Percentiles rank a stretch among this genome's conserved stretches.
Evolutionary conservation across 2,329 filamentous ascomycete species (phyloP).

Genomic region (Clathrospora elynae): DNA sequence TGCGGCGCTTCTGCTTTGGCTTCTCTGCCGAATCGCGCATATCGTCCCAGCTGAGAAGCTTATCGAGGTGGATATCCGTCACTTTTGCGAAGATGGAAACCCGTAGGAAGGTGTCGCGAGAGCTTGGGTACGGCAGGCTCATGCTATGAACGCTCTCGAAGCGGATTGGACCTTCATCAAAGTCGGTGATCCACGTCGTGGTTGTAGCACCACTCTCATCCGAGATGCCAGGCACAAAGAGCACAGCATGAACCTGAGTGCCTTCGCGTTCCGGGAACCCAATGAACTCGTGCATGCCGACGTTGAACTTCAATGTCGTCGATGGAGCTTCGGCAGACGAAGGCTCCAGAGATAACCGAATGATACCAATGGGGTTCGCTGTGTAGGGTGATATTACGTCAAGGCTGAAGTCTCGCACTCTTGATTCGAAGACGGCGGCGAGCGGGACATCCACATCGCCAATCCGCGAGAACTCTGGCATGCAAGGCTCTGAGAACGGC

Average conservation of each 20-base stretch:
- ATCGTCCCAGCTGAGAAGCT: slow-evolving; percentile 97
- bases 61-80: slow-evolving; percentile 92
- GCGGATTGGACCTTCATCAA: slow-evolving; percentile 87
- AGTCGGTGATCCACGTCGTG: slow-evolving; percentile 90
- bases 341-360: slow-evolving; percentile 88
- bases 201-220: slow-evolving; percentile 87
- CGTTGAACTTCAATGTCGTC: slow-evolving; percentile 95
- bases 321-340: slow-evolving; percentile 91
- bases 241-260: slow-evolving; percentile 90
- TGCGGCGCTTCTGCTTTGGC: slow-evolving; percentile 63
- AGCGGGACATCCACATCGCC: slow-evolving; percentile 93
- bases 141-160: slow-evolving; percentile 99
- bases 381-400: slow-evolving; percentile 94
- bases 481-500: slow-evolving; percentile 87
- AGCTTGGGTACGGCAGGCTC: slow-evolving; percentile 82
- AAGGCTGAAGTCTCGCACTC: slow-evolving; percentile 90
- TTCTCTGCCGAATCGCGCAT: slow-evolving; percentile 77
- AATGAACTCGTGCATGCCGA: slow-evolving; percentile 94
- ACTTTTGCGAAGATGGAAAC: slow-evolving; percentile 92
- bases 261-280: slow-evolving; percentile 96
- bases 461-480: slow-evolving; percentile 89
- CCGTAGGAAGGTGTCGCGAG: slow-evolving; percentile 74
- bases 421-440: slow-evolving; percentile 88
- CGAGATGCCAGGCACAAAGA: slow-evolving; percentile 91
- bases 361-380: slow-evolving; percentile 84